Conservation (phyloP, 208 protist genomes). For the Acanthamoeba castellanii region DNA sequence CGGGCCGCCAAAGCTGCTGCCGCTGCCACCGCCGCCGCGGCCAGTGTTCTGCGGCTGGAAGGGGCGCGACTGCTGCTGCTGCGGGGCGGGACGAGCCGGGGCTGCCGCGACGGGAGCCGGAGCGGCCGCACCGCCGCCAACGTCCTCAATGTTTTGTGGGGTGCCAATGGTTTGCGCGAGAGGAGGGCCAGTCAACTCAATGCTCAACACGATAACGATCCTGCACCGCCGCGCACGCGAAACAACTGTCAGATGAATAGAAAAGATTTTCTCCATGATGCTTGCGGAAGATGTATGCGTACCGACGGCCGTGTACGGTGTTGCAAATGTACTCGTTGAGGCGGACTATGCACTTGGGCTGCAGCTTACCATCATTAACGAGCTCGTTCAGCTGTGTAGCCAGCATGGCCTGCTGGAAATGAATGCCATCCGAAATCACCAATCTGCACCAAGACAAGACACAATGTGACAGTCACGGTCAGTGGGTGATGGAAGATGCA, state of each 20-base stretch:
- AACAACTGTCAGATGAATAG: not conserved
- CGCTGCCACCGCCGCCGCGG: not conserved
- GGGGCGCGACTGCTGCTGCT: not conserved
- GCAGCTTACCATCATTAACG: constrained; percentile 66
- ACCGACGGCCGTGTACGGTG: constrained; percentile 60
- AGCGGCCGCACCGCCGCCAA: not conserved
- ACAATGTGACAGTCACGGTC: not conserved
- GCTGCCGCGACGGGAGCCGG: not conserved
- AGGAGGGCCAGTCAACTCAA: not conserved
- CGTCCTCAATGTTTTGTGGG: constrained; percentile 38
- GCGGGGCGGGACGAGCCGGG: not conserved
- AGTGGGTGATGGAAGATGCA: not conserved
- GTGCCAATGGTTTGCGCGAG: not conserved
- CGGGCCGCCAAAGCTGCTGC: not conserved
- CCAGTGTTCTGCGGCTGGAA: not conserved
- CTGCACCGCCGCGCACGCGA: not conserved
- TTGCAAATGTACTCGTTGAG: constrained; percentile 81
- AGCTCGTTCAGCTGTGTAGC: constrained; percentile 81
- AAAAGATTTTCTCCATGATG: not conserved
- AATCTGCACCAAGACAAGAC: not conserved
- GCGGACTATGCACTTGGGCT: constrained; percentile 57
- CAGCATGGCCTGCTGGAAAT: constrained; percentile 80
- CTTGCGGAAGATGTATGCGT: too few species aligned
- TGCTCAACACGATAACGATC: constrained; percentile 47
- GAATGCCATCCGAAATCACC: constrained; percentile 78